Evolutionary conservation across 2,329 filamentous ascomycete species (phyloP).

Genomic region (Bipolaris bicolor): DNA sequence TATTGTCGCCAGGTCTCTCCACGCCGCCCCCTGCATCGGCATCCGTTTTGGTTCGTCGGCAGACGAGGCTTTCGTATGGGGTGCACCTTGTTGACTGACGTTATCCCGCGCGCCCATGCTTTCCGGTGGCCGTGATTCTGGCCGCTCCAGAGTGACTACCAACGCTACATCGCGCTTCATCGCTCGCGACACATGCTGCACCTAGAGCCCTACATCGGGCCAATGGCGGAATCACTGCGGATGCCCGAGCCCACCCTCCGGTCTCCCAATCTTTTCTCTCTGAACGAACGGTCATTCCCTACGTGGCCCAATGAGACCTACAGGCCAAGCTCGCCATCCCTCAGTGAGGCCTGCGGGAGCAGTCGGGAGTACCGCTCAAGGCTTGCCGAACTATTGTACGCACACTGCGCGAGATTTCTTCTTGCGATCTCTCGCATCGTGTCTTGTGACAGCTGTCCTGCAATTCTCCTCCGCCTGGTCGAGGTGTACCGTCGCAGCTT

Average conservation of each 20-base stretch:
- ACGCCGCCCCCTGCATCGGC: constrained; percentile 37
- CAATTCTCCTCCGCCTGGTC: constrained; percentile 37
- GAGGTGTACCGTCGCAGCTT: constrained; percentile 30
- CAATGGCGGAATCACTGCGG: constrained; percentile 33
- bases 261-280: constrained; percentile 35
- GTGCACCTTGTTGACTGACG: constrained; percentile 27
- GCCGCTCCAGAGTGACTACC: constrained; percentile 28
- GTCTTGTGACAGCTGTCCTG: constrained; percentile 45
- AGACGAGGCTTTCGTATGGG: constrained; percentile 22
- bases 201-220: constrained; percentile 29
- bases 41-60: constrained; percentile 31
- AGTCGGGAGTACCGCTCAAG: constrained; percentile 40
- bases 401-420: constrained; percentile 32
- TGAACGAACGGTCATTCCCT: constrained; percentile 35
- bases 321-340: constrained; percentile 34
- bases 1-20: constrained; percentile 27
- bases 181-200: constrained; percentile 36
- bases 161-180: constrained; percentile 34
- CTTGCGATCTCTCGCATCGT: constrained; percentile 27
- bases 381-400: constrained; percentile 39
- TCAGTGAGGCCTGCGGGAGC: constrained; percentile 30
- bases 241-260: constrained; percentile 35
- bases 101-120: constrained; percentile 25
- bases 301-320: constrained; percentile 48
- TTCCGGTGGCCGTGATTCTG: constrained; percentile 21